Evolutionary conservation across 768 basidiomycete species (phyloP), one percentile per base, ranked within the genome.

Genomic region (Aureoboletus auriporus): DNA sequence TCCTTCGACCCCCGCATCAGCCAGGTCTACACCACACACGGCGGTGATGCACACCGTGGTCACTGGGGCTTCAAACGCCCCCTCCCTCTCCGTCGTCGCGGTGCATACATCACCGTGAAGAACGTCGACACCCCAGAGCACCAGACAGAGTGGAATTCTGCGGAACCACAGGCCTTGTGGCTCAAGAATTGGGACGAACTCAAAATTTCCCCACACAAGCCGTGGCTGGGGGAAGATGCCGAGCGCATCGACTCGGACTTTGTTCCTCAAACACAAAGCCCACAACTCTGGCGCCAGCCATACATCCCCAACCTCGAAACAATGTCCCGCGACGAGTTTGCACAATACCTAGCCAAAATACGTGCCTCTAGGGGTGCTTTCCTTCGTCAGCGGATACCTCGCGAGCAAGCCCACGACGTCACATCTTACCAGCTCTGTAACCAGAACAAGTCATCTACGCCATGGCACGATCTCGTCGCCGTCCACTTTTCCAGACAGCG

Each of bases 41-140:
- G 79, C 17, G 84, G 84, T 37, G 76, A 88, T 61, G 80, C 83
- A 11, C 74, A 84, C 56, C 80, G 89, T 26, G 88, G 89, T 46
- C 78, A 91, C 70, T 94, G 82, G 79, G 91, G 91, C 20, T 71
- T 93, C 52, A 94, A 94, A 67, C 84, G 90, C 0, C 85, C 89
- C 20, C 78, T 93, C 20, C 72, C 86, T 3, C 69, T 85, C 39
- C 79, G 84, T 45, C 77, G 80, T 29, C 77, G 77, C 39, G 74
- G 80, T 52, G 78, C 81, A 10, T 80, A 75, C 58, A 80, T 93
- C 50, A 79, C 83, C 16, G 74, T 92, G 26, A 71, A 75, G 42
- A 71, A 79, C 33, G 79, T 86, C 63, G 90, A 93, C 61, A 79
- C 84, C 28, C 79, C 71, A 46, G 80, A 86, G 48, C 75, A 88